phyloP scores from a whole-genome alignment of 2,329 filamentous ascomycete species.

The Ophiosphaerella narmari region DNA sequence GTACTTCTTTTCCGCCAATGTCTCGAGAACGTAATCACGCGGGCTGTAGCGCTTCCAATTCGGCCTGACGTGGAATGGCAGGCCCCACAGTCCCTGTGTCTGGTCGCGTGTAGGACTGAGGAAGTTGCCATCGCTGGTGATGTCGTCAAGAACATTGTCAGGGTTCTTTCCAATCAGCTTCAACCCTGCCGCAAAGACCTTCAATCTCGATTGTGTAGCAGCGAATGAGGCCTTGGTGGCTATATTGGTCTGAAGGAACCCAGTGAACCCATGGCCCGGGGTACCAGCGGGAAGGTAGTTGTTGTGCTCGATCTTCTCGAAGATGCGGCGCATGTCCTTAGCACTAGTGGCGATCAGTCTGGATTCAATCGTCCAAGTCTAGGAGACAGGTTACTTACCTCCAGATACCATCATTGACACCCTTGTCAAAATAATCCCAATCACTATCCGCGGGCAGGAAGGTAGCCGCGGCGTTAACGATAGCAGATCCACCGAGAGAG shows the following conservation, averaged over 20 bases:
- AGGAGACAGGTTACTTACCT: slow-evolving; percentile 5
- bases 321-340: slow-evolving; percentile 19
- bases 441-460: slow-evolving; percentile 24
- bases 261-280: slow-evolving; percentile 23
- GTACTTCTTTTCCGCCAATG: slow-evolving; percentile 12
- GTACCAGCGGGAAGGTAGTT: slow-evolving; percentile 20
- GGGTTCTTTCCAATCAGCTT: slow-evolving; percentile 21
- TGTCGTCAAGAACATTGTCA: slow-evolving; percentile 16
- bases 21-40: slow-evolving; percentile 18
- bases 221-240: slow-evolving; percentile 12
- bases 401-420: slow-evolving; percentile 19
- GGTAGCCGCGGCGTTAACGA: slow-evolving; percentile 21
- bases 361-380: not conserved
- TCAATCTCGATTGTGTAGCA: slow-evolving; percentile 6
- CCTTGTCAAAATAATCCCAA: slow-evolving; percentile 25
- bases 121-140: slow-evolving; percentile 19
- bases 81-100: slow-evolving; percentile 46
- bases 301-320: slow-evolving; percentile 24
- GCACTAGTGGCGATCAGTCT: slow-evolving; percentile 8
- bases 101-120: slow-evolving; percentile 24
- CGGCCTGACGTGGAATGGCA: slow-evolving; percentile 27
- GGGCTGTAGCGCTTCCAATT: slow-evolving; percentile 24
- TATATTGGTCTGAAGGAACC: slow-evolving; percentile 24
- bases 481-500: slow-evolving; percentile 20
- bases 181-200: slow-evolving; percentile 15